Conservation (phyloP, 139 green algal genomes). For the Haematococcus sp. region DNA sequence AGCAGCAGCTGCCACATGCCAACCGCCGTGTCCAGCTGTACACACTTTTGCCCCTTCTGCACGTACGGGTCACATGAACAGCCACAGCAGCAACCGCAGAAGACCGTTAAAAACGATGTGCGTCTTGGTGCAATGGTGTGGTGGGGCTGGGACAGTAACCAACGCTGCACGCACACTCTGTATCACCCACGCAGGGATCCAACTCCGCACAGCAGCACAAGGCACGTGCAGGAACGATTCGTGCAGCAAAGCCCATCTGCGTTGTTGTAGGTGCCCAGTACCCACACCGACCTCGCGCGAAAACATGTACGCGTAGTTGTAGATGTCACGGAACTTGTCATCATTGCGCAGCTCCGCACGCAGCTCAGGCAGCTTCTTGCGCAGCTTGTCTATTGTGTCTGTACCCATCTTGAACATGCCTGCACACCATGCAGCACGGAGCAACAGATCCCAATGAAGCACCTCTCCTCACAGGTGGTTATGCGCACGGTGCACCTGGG, state of each 20-base stretch:
- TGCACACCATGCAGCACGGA: too few relatives aligned
- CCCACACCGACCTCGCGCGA: conserved; percentile 54
- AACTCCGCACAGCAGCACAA: too few relatives aligned
- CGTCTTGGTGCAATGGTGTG: too few relatives aligned
- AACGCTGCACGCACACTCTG: too few relatives aligned
- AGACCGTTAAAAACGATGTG: too few relatives aligned
- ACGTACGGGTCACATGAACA: neutral
- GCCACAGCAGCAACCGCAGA: too few relatives aligned
- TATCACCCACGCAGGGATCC: too few relatives aligned
- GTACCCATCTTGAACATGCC: conserved; percentile 57
- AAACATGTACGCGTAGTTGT: conserved; percentile 82
- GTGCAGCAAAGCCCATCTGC: neutral
- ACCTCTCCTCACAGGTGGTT: too few relatives aligned
- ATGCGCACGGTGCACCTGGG: too few relatives aligned
- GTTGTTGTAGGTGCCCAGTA: too few relatives aligned
- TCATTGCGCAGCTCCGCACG: conserved; percentile 58
- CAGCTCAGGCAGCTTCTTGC: conserved; percentile 64
- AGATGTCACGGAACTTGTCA: conserved; percentile 71
- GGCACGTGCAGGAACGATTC: neutral
- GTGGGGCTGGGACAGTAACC: too few relatives aligned
- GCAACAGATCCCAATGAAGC: too few relatives aligned
- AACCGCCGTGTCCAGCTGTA: conserved; percentile 88
- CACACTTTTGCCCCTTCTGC: conserved; percentile 93
- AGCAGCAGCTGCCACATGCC: conserved; percentile 92
- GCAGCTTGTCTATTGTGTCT: conserved; percentile 72